A percentile compares a stretch with the other conserved stretches of the same genome.
phyloP scores from a whole-genome alignment of 2,329 filamentous ascomycete species.

The Dactylellina haptotyla region DNA sequence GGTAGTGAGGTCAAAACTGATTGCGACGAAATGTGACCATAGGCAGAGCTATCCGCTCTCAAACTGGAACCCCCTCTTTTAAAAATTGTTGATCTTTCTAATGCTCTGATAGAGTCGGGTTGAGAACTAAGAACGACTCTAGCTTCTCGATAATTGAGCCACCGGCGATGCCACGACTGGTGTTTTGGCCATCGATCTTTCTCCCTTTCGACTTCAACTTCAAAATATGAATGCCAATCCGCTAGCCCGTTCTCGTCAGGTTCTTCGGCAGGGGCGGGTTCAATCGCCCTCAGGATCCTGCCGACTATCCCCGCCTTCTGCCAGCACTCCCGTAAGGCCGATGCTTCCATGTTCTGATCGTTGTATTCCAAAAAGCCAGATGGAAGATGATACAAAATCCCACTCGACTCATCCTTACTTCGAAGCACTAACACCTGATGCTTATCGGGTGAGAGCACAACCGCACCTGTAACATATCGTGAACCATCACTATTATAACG shows the following conservation, averaged over 20 bases:
- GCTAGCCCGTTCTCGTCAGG: slow-evolving; percentile 52
- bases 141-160: slow-evolving; percentile 52
- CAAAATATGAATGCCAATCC: slow-evolving; percentile 53
- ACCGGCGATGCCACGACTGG: slow-evolving; percentile 46
- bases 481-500: slow-evolving; percentile 51
- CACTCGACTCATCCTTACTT: slow-evolving; percentile 44
- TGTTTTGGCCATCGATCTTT: slow-evolving; percentile 46
- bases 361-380: slow-evolving; percentile 47
- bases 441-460: slow-evolving; percentile 51
- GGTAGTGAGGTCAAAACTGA: not conserved
- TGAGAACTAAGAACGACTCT: slow-evolving; percentile 48
- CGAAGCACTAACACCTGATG: slow-evolving; percentile 49
- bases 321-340: slow-evolving; percentile 48
- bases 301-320: slow-evolving; percentile 52
- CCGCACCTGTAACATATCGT: slow-evolving; percentile 50
- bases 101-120: slow-evolving; percentile 44
- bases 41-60: slow-evolving; percentile 11
- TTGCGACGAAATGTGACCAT: slow-evolving; percentile 12
- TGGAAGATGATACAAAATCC: slow-evolving; percentile 38
- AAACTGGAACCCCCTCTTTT: slow-evolving; percentile 47
- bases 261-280: slow-evolving; percentile 50
- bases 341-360: slow-evolving; percentile 54
- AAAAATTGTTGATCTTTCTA: slow-evolving; percentile 51
- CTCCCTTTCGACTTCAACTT: slow-evolving; percentile 50
- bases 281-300: slow-evolving; percentile 45